phyloP scores from a whole-genome alignment of 208 protist species.

The Leishmania tropica region DNA sequence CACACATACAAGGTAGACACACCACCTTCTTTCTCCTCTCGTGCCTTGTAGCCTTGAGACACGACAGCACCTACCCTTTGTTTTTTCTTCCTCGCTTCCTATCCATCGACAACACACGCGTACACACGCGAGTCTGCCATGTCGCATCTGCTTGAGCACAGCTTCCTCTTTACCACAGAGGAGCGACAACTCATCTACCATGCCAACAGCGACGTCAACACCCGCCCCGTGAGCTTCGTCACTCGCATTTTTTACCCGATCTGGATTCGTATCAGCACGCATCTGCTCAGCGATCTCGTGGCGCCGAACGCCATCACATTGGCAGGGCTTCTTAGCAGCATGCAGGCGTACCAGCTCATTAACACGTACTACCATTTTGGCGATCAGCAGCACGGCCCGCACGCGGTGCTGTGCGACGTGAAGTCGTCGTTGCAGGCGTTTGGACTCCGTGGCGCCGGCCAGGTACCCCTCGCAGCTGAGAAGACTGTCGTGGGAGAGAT shows the following conservation, averaged over 20 bases:
- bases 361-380: slow-evolving; percentile 63
- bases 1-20: background rate
- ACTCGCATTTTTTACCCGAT: slow-evolving; percentile 70
- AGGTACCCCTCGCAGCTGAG: slow-evolving; percentile 28
- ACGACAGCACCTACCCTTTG: background rate
- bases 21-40: background rate
- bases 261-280: slow-evolving; percentile 60
- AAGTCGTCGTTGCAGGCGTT: slow-evolving; percentile 44
- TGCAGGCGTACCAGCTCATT: slow-evolving; percentile 90
- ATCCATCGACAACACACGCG: background rate
- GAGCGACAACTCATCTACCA: slow-evolving; percentile 77
- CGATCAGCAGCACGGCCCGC: slow-evolving; percentile 9
- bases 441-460: slow-evolving; percentile 47
- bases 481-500: slow-evolving; percentile 17
- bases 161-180: slow-evolving; percentile 75
- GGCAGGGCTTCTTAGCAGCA: slow-evolving; percentile 68
- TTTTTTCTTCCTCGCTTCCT: background rate
- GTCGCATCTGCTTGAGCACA: slow-evolving; percentile 70
- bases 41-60: too few relatives aligned
- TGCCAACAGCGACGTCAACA: slow-evolving; percentile 70
- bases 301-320: slow-evolving; percentile 92
- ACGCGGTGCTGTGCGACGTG: slow-evolving; percentile 20
- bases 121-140: slow-evolving; percentile 25
- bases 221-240: slow-evolving; percentile 73
- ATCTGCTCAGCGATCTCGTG: slow-evolving; percentile 77